Evolutionary conservation across 208 protist species (phyloP).

Genomic region (Acanthamoeba polyphaga): DNA sequence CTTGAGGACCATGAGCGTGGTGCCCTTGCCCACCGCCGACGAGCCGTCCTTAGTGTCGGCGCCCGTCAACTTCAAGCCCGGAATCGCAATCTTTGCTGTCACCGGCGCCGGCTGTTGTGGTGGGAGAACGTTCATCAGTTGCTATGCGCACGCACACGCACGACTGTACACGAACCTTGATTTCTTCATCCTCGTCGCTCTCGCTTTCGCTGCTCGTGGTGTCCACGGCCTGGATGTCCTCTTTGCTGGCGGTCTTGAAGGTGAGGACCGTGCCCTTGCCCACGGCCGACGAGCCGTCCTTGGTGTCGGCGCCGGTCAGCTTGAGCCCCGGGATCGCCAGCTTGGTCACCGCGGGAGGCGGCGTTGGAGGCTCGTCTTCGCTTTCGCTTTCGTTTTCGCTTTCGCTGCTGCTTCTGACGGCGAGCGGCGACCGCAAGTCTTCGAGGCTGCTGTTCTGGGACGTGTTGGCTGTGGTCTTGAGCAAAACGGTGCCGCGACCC

Average conservation of each 20-base stretch:
- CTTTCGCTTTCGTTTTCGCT: background rate
- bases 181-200: background rate
- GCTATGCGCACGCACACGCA: background rate
- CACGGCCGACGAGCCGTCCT: conserved; percentile 40
- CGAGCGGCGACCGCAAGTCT: background rate
- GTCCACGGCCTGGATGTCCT: background rate
- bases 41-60: conserved; percentile 58
- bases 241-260: background rate
- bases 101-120: background rate
- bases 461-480: background rate
- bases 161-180: too few relatives aligned
- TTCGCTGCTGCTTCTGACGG: background rate
- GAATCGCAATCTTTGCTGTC: conserved; percentile 23
- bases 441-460: conserved; percentile 20
- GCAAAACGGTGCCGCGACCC: background rate
- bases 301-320: conserved; percentile 55
- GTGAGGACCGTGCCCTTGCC: conserved; percentile 50
- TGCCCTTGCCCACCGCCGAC: conserved; percentile 47
- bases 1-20: background rate
- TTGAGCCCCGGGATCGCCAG: conserved; percentile 60
- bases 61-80: conserved; percentile 46
- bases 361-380: background rate
- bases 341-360: background rate
- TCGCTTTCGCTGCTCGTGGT: background rate
- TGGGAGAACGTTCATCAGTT: background rate